These are phyloP conservation scores for Flaveria floridana DNA, from an alignment of 140 eudicot species.

Conservation along the genomic window DNA sequence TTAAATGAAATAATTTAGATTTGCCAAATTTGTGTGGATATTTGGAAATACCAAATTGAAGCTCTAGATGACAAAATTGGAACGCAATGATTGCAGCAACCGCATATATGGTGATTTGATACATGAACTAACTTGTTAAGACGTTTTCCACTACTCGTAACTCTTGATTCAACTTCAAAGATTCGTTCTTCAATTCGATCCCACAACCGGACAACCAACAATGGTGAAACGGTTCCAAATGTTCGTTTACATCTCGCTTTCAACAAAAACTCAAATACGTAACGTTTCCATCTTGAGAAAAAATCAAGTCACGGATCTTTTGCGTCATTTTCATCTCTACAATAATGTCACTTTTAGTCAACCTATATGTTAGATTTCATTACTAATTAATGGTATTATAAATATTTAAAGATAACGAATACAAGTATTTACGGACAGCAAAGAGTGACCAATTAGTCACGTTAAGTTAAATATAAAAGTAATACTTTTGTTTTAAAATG, in stretches of 20 bases:
- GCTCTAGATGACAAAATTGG: too few relatives aligned
- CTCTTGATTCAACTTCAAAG: too few relatives aligned
- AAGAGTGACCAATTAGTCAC: neutral
- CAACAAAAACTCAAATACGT: conserved; percentile 1
- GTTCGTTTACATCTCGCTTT: neutral
- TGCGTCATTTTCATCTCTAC: neutral
- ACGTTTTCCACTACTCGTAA: too few relatives aligned
- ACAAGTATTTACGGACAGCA: neutral
- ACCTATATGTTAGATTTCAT: conserved; percentile 2
- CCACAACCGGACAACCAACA: too few relatives aligned
- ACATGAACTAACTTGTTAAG: too few relatives aligned
- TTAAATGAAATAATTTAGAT: too few relatives aligned
- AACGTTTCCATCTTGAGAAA: neutral
- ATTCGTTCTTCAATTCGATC: too few relatives aligned
- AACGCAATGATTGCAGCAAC: too few relatives aligned
- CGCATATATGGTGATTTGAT: too few relatives aligned
- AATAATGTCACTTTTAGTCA: neutral
- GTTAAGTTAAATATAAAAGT: neutral
- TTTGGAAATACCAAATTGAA: too few relatives aligned
- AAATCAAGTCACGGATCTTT: neutral
- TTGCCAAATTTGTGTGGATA: too few relatives aligned
- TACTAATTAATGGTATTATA: neutral
- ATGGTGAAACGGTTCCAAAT: neutral
- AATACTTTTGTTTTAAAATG: neutral
- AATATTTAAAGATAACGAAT: neutral